Evolutionary conservation across 2,329 filamentous ascomycete species (phyloP).

Genomic region (Penicillium olsonii): DNA sequence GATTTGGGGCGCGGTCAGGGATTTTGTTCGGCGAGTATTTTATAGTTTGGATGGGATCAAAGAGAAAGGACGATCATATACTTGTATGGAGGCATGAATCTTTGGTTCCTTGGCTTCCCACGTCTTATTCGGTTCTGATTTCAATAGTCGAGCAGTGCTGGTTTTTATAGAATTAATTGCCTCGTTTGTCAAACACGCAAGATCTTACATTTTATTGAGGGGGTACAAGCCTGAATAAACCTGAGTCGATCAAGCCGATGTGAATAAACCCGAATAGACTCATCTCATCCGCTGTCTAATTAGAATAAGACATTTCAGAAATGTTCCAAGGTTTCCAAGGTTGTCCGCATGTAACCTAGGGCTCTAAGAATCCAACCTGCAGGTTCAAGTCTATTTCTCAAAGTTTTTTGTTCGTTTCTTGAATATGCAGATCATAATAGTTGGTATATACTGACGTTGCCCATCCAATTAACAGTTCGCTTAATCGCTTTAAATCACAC

Average conservation of each 20-base stretch:
- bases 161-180: neutral
- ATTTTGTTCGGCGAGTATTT: neutral
- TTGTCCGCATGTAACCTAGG: neutral
- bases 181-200: neutral
- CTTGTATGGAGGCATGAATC: neutral
- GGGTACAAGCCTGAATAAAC: neutral
- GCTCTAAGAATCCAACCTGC: too few species aligned
- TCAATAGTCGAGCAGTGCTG: neutral
- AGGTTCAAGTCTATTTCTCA: too few species aligned
- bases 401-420: neutral
- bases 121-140: neutral
- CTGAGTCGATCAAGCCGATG: neutral
- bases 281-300: neutral
- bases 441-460: conserved; percentile 24
- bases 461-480: conserved; percentile 21
- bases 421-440: conserved; percentile 6
- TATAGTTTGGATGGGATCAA: neutral
- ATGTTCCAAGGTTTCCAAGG: too few species aligned
- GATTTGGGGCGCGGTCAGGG: neutral
- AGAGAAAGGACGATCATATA: conserved; percentile 5
- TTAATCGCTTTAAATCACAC: conserved; percentile 24
- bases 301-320: neutral
- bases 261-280: neutral
- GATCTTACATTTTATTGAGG: neutral
- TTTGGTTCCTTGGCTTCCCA: neutral